Base-by-base conservation (phyloP, 345 rosid species). In the Turritis glabra region DNA sequence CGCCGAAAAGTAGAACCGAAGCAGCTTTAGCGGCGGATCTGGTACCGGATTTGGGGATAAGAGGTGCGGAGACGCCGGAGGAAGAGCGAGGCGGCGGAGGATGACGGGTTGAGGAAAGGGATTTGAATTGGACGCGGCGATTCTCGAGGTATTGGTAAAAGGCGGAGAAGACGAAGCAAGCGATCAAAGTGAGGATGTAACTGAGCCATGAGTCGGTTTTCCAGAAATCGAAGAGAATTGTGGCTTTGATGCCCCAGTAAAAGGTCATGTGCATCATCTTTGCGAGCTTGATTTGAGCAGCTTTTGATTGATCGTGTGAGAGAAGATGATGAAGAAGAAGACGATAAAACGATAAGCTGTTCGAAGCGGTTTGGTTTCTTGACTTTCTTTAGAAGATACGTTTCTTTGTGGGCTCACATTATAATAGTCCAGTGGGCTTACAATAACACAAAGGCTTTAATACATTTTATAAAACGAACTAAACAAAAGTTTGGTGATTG, bases 221-320 rank as follows among this genome's bases (percentile, higher is more conserved):
- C 96, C 98, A 90, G 43, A 78, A 83, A 76, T 78, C 84, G 79
- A 93, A 57, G 55, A 93, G 85, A 69, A 93, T 77, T 8, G 92
- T 89, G 1, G 92, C 97, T 56, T 83, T 52, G 58, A 75, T 77
- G 47, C 93, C 79, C 98, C 98, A 90, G 79, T 90, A 93, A 15
- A 93, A 76, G 53, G 97, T 93, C 98, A 88, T 93, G 87, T 89
- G 98, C 96, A 91, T 93, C 98, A 93, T 93, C 82, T 80, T 84
- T 33, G 78, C 72, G 14, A 55, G 14, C 64, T 54, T 52, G 47
- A 7, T 48, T 29, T 5, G 21, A 48, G 73, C 38, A 35, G 4
- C 38, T 37, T 43, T 5, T n/a, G 19, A 15, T 52, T 3, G 67
- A 22, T 64, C 8, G 12, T 23, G 0, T 43, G 14, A 7, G 13